These are phyloP conservation scores for Naumovozyma castellii DNA, from an alignment of 805 yeast species.

Conservation along the genomic window DNA sequence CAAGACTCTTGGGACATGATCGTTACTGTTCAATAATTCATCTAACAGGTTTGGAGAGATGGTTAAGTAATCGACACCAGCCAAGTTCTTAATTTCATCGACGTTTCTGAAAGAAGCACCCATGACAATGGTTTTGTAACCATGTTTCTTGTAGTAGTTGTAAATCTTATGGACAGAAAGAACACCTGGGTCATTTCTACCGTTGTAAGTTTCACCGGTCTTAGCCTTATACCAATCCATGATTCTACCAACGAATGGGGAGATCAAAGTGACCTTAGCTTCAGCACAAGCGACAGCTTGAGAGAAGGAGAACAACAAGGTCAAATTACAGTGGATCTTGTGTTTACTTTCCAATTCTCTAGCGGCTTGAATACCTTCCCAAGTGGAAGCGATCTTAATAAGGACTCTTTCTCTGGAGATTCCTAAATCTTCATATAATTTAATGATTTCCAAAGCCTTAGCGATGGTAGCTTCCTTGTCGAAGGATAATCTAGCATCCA, in stretches of 20 bases:
- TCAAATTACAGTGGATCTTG: conserved; percentile 88
- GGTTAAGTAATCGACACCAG: conserved; percentile 93
- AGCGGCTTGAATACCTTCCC: conserved; percentile 99
- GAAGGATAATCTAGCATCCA: conserved; percentile 93
- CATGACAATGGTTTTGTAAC: conserved; percentile 95
- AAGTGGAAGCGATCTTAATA: conserved; percentile 93
- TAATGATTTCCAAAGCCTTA: conserved; percentile 85
- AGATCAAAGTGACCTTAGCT: conserved; percentile 87
- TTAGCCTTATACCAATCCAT: conserved; percentile 94
- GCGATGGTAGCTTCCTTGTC: conserved; percentile 86
- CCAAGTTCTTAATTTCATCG: conserved; percentile 89
- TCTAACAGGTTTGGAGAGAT: conserved; percentile 87
- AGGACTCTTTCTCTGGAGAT: conserved; percentile 79
- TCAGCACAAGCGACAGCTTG: conserved; percentile 99
- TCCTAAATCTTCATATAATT: conserved; percentile 74
- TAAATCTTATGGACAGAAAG: conserved; percentile 71
- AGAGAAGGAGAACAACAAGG: conserved; percentile 82
- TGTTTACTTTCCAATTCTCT: conserved; percentile 82
- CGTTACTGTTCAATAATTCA: conserved; percentile 68
- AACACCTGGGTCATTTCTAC: conserved; percentile 88
- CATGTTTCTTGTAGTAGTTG: conserved; percentile 95
- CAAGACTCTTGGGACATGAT: conserved; percentile 68
- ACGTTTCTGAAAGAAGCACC: conserved; percentile 98
- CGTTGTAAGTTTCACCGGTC: conserved; percentile 76
- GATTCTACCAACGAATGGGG: conserved; percentile 98